Evolutionary conservation across 2,329 filamentous ascomycete genomes (phyloP).

Genomic region (Zarea fungicola): DNA sequence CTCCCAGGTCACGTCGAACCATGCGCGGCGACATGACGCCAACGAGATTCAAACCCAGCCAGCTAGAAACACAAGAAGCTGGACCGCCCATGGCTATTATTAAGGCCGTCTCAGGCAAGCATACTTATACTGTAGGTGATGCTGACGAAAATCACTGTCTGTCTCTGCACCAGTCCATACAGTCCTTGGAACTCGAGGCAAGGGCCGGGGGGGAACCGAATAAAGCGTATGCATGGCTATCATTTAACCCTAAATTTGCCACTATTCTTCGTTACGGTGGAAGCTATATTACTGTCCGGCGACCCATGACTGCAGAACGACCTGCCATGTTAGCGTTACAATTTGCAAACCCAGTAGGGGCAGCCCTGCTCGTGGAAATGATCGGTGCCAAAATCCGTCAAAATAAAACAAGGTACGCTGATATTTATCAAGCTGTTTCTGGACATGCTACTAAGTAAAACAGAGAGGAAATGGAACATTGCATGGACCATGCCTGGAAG

Average conservation of each 20-base stretch:
- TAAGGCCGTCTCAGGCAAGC: conserved; percentile 4
- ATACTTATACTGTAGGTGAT: not conserved
- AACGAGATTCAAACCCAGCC: not conserved
- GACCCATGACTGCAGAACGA: not conserved
- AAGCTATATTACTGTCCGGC: conserved; percentile 2
- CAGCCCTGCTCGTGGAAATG: not conserved
- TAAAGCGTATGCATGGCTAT: conserved; percentile 1
- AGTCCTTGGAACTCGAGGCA: not conserved
- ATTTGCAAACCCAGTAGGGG: not conserved
- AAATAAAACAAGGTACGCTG: not conserved
- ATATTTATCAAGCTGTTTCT: no score
- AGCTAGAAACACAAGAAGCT: not conserved
- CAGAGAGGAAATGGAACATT: conserved; percentile 6
- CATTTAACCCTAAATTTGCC: not conserved
- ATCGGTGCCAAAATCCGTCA: not conserved
- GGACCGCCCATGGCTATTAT: not conserved
- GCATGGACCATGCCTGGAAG: not conserved
- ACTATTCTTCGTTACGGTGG: not conserved
- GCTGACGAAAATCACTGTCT: not conserved
- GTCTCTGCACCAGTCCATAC: not conserved
- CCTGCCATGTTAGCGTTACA: not conserved
- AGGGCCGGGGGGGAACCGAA: not conserved
- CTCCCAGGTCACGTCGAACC: not conserved
- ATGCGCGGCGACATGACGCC: conserved; percentile 6
- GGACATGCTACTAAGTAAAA: not conserved